Evolutionary conservation across 176 grass and related monocot genomes (phyloP), one percentile per base, ranked within the genome.

Genomic region (Oryza officinalis): DNA sequence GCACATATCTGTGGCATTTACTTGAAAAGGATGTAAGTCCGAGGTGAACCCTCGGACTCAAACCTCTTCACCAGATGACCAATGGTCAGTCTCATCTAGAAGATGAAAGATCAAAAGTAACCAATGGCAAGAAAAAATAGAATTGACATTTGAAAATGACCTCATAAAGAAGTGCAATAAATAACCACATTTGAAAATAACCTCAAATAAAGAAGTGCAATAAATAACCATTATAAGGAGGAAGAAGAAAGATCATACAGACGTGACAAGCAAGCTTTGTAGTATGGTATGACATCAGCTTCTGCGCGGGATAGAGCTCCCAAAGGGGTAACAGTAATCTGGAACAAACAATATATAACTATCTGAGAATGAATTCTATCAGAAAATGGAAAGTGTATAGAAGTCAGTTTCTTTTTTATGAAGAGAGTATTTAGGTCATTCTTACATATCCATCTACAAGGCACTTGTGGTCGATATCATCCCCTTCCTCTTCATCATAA

Each of bases 261-360:
- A 25, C 41, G 83, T 41, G 81, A 77, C 54, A 92, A 84, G 70
- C 89, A 98, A 72, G 71, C 71, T 72, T 95, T 87, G 78, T 94
- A 92, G 54, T 94, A 93, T 0, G 93, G 83, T 75, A 94, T 45
- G 64, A 60, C 88, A 89, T 95, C 91, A 37, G 80, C 67, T 66
- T 94, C 90, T 83, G 85, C 80, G 27, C 52, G 86, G 54, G 93
- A 94, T 23, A 90, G 87, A 30, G 85, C 93, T 69, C 74, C 75
- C 71, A 98, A 71, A 80, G 96, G 96, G 65, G 96, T 98, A 82
- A 98, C 83, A 54, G 93, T 87, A 47, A 98, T 94, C 96, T 98
- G 83, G 41, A 85, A 81, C n/a, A 91, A 89, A 85, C 46, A 80
- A 86, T 9, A 80, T 68, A 38, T 67, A 43, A 3, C 71, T 85